These are phyloP conservation scores for Brassica cretica DNA, from an alignment of 345 rosid genomes.

Conservation along the genomic window DNA sequence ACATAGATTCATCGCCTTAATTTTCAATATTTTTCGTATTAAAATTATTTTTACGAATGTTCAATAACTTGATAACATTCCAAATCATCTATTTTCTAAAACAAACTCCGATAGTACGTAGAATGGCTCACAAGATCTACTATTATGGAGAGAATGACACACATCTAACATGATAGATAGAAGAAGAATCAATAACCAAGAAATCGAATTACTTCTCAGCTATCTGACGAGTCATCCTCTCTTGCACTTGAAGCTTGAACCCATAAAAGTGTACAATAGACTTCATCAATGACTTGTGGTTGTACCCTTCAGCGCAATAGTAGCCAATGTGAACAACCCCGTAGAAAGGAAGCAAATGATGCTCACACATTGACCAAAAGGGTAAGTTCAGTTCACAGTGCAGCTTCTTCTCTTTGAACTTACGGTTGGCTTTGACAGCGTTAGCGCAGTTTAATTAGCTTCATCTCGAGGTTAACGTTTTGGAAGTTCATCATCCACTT, in stretches of 20 bases:
- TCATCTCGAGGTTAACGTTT: conserved; percentile 59
- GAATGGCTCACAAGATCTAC: neutral
- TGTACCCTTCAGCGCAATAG: conserved; percentile 50
- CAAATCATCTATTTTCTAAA: neutral
- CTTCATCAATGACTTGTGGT: conserved; percentile 49
- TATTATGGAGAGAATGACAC: neutral
- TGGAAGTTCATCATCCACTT: conserved; percentile 88
- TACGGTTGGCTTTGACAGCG: conserved; percentile 40
- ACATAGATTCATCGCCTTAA: neutral
- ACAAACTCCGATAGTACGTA: neutral
- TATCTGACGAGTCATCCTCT: conserved; percentile 86
- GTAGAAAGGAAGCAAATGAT: conserved; percentile 94
- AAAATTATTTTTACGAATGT: neutral
- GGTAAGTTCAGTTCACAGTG: conserved; percentile 68
- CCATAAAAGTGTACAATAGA: conserved; percentile 84
- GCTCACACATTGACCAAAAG: conserved; percentile 95
- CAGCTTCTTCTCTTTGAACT: conserved; percentile 33
- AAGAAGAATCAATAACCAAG: conserved; percentile 12
- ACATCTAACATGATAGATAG: neutral
- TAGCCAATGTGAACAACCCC: conserved; percentile 90
- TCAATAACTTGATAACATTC: neutral
- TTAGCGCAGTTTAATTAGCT: conserved; percentile 47
- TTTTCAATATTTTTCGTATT: neutral
- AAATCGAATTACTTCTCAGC: conserved; percentile 50
- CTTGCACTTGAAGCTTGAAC: conserved; percentile 98